Evolutionary conservation across 208 protist genomes (phyloP), one percentile per base, ranked within the genome.

Genomic region (Borovskyia barvae): DNA sequence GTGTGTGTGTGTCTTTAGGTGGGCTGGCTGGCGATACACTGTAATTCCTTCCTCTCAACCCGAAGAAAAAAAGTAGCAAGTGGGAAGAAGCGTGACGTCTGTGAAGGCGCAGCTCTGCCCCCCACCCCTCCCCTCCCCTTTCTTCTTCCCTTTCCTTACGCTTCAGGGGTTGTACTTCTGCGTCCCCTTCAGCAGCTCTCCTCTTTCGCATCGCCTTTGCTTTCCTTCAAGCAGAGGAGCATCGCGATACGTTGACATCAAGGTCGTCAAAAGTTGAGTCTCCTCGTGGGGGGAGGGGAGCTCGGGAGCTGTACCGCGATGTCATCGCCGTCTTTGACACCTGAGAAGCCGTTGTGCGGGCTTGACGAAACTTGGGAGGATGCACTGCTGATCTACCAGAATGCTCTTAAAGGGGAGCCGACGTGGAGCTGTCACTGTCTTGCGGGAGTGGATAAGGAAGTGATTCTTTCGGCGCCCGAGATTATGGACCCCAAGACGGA

Each of bases 401-500:
- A 55, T n/a, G 7, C 25, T 24, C 63, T 87, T 26, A 66, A 60
- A 37, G 56, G 59, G 11, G 30, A 77, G 61, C 54, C 64, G 2
- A 76, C 71, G 1, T 93, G 86, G 86, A 75, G 69, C 45, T 93
- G 82, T 66, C 43, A 69, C 52, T 79, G 76, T 42, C 46, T 80
- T 43, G 73, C 67, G 0, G 81, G 76, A 37, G 70, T 87, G 4
- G 74, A 93, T 55, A 79, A 80, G 66, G 87, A 93, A 64, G 59
- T 80, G 42, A 84, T 93, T 42, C 74, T 93, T 4, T 85, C 81
- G 1, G 82, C 87, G 0, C 82, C 83, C 6, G 87, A 93, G 70
- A 75, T 93, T 41, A 90, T 93, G 87, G 87, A 93, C 63, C 68
- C 83, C 50, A 90, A 93, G 74, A 93, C 87, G 50, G 87, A 93